A percentile compares a stretch with the other conserved stretches of the same genome.
Conservation (phyloP, 129 eudicot species). For the Flaveria linearis region DNA sequence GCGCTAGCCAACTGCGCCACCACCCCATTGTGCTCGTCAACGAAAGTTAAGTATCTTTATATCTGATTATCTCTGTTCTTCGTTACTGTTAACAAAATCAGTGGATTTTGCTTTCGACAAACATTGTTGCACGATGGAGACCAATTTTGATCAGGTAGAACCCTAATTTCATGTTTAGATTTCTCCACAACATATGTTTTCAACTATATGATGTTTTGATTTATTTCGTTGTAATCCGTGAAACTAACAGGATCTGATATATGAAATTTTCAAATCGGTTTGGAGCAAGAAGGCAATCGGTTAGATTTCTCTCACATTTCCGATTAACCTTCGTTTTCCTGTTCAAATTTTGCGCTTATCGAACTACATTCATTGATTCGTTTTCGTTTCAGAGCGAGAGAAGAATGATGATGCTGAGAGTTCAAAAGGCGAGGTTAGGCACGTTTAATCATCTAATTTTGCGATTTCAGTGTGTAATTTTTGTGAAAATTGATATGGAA, state of each 20-base stretch:
- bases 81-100: neutral
- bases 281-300: conserved; percentile 73
- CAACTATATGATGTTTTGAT: neutral
- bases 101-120: neutral
- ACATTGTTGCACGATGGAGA: conserved; percentile 41
- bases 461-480: conserved; percentile 1
- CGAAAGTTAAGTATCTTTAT: no score
- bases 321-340: neutral
- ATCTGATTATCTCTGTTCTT: neutral
- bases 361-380: conserved; percentile 16
- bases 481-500: neutral
- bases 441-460: neutral
- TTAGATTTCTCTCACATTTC: conserved; percentile 6
- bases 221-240: neutral
- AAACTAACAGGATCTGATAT: conserved; percentile 58
- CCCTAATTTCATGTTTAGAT: neutral
- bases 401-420: conserved; percentile 45
- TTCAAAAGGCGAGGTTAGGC: conserved; percentile 57
- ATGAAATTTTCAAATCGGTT: conserved; percentile 64
- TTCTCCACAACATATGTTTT: neutral
- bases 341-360: neutral
- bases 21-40: conserved; percentile 63
- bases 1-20: conserved; percentile 99
- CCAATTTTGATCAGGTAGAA: conserved; percentile 55
- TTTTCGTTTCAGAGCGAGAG: conserved; percentile 50